phyloP scores from a whole-genome alignment of 257 asterid species.

The Solanum chiquidenum region DNA sequence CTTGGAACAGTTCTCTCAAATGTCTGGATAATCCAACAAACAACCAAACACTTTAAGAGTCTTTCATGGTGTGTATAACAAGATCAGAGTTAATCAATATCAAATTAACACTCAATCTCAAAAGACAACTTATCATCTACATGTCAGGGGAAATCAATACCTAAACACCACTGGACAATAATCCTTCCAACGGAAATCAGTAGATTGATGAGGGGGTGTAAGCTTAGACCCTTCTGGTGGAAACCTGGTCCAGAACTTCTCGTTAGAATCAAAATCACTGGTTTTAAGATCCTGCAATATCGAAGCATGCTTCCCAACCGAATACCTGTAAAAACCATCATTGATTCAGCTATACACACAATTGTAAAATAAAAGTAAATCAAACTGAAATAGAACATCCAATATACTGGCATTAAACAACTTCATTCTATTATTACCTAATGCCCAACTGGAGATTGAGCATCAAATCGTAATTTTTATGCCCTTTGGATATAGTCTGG shows the following conservation, averaged over 20 bases:
- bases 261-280: conserved; percentile 54
- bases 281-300: conserved; percentile 26
- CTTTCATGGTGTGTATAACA: not conserved
- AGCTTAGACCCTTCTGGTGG: conserved; percentile 51
- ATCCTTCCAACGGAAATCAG: conserved; percentile 73
- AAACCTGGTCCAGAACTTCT: conserved; percentile 61
- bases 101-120: not conserved
- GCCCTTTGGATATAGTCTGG: conserved; percentile 77
- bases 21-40: conserved; percentile 36
- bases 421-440: conserved; percentile 29
- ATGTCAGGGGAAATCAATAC: conserved; percentile 10
- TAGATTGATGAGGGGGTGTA: conserved; percentile 62
- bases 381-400: not conserved
- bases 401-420: not conserved
- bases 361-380: not conserved
- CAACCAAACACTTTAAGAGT: not conserved
- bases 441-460: conserved; percentile 97
- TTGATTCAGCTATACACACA: not conserved
- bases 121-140: not conserved
- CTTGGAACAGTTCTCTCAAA: conserved; percentile 79
- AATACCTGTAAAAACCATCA: conserved; percentile 23
- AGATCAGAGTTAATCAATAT: not conserved
- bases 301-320: conserved; percentile 58
- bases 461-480: conserved; percentile 89
- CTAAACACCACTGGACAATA: conserved; percentile 66